Percentiles rank a stretch among this genome's conserved stretches.
These are phyloP conservation scores for Pleurotus tuber-regium DNA, from an alignment of 768 basidiomycete genomes.

Conservation along the genomic window DNA sequence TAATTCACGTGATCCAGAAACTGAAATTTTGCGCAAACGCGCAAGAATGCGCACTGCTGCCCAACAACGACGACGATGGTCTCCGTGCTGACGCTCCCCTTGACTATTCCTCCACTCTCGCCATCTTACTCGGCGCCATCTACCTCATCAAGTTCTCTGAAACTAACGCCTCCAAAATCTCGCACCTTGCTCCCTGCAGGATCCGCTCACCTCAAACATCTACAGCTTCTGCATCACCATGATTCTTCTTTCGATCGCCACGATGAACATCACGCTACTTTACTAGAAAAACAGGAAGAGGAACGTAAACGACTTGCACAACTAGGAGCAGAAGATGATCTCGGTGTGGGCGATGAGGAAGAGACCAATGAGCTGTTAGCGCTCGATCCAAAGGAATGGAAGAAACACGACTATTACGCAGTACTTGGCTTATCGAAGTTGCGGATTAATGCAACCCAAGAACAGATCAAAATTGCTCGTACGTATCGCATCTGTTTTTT, in stretches of 20 bases:
- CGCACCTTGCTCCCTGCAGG: conserved; percentile 77
- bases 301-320: conserved; percentile 49
- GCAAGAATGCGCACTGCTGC: no score
- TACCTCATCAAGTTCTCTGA: conserved; percentile 30
- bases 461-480: conserved; percentile 97
- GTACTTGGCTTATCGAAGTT: conserved; percentile 93
- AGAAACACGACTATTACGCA: conserved; percentile 99
- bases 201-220: conserved; percentile 81
- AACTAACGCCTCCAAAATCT: conserved; percentile 34
- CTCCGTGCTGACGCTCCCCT: conserved; percentile 27
- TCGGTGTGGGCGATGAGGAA: conserved; percentile 89
- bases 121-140: conserved; percentile 39
- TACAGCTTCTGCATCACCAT: conserved; percentile 71
- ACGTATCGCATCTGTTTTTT: conserved; percentile 43
- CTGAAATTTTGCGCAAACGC: no score
- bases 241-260: conserved; percentile 81
- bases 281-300: conserved; percentile 35
- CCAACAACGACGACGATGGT: conserved; percentile 26
- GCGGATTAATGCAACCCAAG: conserved; percentile 81
- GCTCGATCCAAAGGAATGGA: conserved; percentile 98
- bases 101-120: conserved; percentile 31
- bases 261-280: conserved; percentile 57
- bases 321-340: conserved; percentile 70
- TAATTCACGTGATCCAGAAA: no score
- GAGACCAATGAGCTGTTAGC: conserved; percentile 68